Percentiles rank a stretch among this genome's conserved stretches.
These are phyloP conservation scores for Solanum dulcamara DNA, from an alignment of 257 asterid genomes.

Conservation along the genomic window DNA sequence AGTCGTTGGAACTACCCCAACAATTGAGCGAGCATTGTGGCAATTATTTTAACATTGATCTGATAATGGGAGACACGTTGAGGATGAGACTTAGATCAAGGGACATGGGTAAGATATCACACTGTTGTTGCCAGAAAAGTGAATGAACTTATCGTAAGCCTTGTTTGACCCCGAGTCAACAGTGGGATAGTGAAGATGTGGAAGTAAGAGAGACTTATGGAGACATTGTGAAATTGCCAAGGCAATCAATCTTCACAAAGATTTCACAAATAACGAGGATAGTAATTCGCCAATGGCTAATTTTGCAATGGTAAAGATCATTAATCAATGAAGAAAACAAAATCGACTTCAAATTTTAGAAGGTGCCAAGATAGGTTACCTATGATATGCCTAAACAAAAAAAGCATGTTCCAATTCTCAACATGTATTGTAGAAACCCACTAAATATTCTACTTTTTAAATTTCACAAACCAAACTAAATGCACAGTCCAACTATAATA, in stretches of 20 bases:
- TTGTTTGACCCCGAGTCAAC: neutral
- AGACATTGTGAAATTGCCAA: neutral
- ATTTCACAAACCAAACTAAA: no score
- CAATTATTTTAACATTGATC: neutral
- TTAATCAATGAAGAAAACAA: neutral
- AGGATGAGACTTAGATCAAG: neutral
- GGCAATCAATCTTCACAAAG: neutral
- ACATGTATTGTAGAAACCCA: neutral
- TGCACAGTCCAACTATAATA: neutral
- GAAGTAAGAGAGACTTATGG: neutral
- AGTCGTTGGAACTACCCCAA: neutral
- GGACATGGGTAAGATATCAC: neutral
- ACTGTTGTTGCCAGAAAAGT: neutral
- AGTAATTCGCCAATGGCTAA: neutral
- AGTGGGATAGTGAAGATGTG: neutral
- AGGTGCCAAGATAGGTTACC: neutral
- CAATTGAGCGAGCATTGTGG: neutral
- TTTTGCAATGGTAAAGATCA: neutral
- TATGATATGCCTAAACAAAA: neutral
- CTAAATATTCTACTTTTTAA: neutral
- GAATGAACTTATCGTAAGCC: no score
- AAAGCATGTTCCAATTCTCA: neutral
- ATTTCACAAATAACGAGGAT: neutral
- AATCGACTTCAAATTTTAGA: no score
- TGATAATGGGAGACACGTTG: neutral